Base-by-base conservation (phyloP, 2,329 filamentous ascomycete species). In the Fonsecaea multimorphosa region DNA sequence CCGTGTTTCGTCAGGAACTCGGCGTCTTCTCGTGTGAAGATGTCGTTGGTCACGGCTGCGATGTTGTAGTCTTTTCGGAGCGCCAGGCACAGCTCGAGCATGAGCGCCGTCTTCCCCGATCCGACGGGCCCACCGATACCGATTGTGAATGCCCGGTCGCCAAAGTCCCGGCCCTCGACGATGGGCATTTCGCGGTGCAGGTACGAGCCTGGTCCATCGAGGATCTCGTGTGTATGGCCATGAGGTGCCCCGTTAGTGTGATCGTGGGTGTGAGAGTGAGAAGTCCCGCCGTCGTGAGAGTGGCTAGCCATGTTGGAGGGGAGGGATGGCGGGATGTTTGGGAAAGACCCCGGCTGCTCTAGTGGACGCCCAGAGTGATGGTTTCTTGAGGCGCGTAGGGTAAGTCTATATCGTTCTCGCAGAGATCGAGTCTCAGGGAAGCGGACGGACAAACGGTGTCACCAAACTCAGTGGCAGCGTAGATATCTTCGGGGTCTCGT, bases 121-220 rank as follows among this genome's bases (percentile, higher is more conserved):
- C 95, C 95, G 61, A 99, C 95, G 67, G 95, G 95, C 51, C 95
- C 95, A 81, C 95, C 95, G 80, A 98, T 98, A n/a, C 95, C 95
- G 74, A 99, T 86, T 3, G 95, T 98, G 75, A 97, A 99, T 14
- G 93, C 93, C 64, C 95, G 86, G 70, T 96, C 91, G 31, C 85
- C 85, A 91, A 93, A 99, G 76, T 93, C 85, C 61, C 94, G 86
- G 11, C 93, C 93, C 72, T 97, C 91, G 70, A 93, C 87, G 63
- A 98, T 91, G 68, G 94, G 95, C 91, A 96, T 93, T 81, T 98
- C 95, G 16, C 95, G 89, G 58, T 90, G 89, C 34, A 95, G 79
- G 77, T 91, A 98, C 75, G 92, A 96, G 52, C 95, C 95, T 0
- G 95, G 95, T 0, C 94, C 94, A 75, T 95, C 90, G 72, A 97